Base-by-base conservation (phyloP, 2,329 filamentous ascomycete species). In the Clarireedia paspali region DNA sequence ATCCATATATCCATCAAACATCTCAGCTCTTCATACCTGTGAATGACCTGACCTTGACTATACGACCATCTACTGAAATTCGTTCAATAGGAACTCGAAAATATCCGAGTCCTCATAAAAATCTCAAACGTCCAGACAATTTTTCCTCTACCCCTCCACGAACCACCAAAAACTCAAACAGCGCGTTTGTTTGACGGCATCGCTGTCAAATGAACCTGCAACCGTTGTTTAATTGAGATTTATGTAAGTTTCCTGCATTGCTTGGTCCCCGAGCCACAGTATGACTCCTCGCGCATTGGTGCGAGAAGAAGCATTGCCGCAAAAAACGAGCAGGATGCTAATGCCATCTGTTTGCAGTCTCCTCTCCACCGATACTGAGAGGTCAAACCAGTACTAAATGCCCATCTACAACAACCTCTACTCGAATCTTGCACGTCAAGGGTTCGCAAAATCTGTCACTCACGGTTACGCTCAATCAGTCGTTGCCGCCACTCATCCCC, bases 161-260 rank as follows among this genome's bases (percentile, higher is more conserved):
- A 39, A 40, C 12, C 60, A 55, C 59, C 61, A 61, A 63, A 62
- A 66, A 62, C 60, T 63, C 63, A 66, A 65, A 67, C 73, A 73
- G 89, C 90, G 90, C 89, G 89, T 85, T 95, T 90, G 79, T 87
- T 95, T 94, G 90, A 80, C 89, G 88, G 85, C 85, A 75, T 70
- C 72, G 87, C 89, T 91, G 90, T 95, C 89, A 92, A 90, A 96
- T 96, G 91, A 96, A 94, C 90, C 90, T 96, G 91, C 90, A 91
- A 60, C 61, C 54, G 50, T 55, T 50, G 59, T 52, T 60, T 59
- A 62, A 66, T 66, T 68, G 63, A 65, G 63, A 54, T 59, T 56
- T 47, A 63, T 63, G 55, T 57, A 49, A 42, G 55, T 30, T 27
- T 38, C 9, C 27, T 62, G 17, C 2, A 17, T 30, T 27, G 17